Evolutionary conservation across 2,329 filamentous ascomycete genomes (phyloP).

Genomic region (Botrytis deweyae): DNA sequence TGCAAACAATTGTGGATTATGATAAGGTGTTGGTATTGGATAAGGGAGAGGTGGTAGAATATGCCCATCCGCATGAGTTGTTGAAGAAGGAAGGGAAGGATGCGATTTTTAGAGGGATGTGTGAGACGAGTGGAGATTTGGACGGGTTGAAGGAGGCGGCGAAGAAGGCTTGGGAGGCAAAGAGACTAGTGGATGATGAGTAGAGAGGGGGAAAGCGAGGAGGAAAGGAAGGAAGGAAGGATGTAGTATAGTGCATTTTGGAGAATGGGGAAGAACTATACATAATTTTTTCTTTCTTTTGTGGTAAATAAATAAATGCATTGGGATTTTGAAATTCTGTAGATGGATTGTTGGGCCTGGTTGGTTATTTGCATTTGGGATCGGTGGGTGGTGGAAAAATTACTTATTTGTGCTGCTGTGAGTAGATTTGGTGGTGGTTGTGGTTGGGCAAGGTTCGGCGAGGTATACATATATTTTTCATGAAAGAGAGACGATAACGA

Average conservation of each 20-base stretch:
- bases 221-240: background rate
- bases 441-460: background rate
- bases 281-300: background rate
- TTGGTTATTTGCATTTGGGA: conserved; percentile 1
- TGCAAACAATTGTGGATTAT: conserved; percentile 97
- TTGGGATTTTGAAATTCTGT: background rate
- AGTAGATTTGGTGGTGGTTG: background rate
- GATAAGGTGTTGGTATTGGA: conserved; percentile 96
- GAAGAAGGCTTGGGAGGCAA: conserved; percentile 45
- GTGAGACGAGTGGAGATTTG: conserved; percentile 65
- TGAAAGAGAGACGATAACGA: background rate
- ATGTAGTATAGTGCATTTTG: background rate
- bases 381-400: background rate
- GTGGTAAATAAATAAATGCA: background rate
- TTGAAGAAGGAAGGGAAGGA: conserved; percentile 61
- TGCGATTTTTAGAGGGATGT: conserved; percentile 62
- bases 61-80: conserved; percentile 82
- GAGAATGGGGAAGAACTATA: background rate
- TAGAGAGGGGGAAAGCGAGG: conserved; percentile 17
- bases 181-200: conserved; percentile 43
- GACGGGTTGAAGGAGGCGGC: conserved; percentile 57
- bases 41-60: conserved; percentile 84
- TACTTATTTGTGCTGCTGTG: background rate
- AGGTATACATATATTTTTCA: background rate
- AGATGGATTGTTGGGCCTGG: conserved; percentile 1